phyloP scores from a whole-genome alignment of 306 rosid genomes.

The Dicorynia guianensis region DNA sequence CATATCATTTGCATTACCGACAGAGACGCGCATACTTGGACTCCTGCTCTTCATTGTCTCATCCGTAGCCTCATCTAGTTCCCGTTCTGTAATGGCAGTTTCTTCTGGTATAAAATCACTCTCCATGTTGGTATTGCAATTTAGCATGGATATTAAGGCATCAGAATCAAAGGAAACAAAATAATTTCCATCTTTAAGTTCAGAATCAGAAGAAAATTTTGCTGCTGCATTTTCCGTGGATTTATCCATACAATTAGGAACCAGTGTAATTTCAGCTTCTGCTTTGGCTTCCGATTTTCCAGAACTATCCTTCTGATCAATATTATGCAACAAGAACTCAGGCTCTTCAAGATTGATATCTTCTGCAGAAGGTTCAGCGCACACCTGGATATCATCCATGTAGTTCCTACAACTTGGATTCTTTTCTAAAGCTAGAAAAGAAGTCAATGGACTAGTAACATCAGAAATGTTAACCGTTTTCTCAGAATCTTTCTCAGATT shows the following conservation, averaged over 20 bases:
- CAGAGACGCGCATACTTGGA: too few species aligned
- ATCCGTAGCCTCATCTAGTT: background rate
- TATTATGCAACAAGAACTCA: too few species aligned
- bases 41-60: too few species aligned
- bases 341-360: too few species aligned
- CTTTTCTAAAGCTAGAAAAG: too few species aligned
- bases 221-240: background rate
- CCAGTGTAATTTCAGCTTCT: slow-evolving; percentile 9
- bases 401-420: too few species aligned
- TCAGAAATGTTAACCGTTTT: too few species aligned
- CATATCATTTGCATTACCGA: too few species aligned
- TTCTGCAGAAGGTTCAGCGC: slow-evolving; percentile 6
- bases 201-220: background rate
- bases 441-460: too few species aligned
- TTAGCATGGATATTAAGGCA: background rate
- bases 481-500: background rate
- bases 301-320: background rate
- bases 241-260: background rate
- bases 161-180: background rate
- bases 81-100: slow-evolving; percentile 4
- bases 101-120: slow-evolving; percentile 4
- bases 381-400: background rate
- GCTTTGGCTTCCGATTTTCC: slow-evolving; percentile 4
- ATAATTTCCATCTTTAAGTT: background rate
- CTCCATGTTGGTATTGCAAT: background rate